Base-by-base conservation (phyloP, 805 yeast species). In the Yamadazyma sp. region DNA sequence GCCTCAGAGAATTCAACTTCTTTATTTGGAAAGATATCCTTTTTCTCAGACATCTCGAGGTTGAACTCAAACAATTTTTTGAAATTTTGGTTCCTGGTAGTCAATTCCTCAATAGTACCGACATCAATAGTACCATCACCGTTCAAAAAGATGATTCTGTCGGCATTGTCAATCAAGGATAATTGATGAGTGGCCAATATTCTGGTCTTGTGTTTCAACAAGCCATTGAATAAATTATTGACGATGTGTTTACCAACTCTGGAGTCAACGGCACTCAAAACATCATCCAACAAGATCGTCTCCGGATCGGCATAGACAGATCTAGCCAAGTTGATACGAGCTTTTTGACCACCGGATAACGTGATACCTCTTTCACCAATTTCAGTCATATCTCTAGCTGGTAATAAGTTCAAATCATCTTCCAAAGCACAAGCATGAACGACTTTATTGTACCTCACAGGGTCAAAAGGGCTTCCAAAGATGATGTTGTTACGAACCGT, bases 41-140 rank as follows among this genome's bases (percentile, higher is more conserved):
- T 40, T 22, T 32, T 38, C 18, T 40, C 46, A 29, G 38, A 26
- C 44, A 38, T 34, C 30, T 41, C 44, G 9, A 37, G 40, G 40
- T 71, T 62, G 48, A 60, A 77, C 28, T 74, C 70, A 62, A 81
- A 67, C 48, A 82, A 64, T 10, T 70, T 66, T 14, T 59, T 60
- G 51, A 85, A 81, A 6, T 67, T 71, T 3, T 49, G 35, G 45
- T 75, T 80, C 40, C 62, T 52, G 5, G 28, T 33, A 13, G 43
- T 44, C 39, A 68, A 59, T 37, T 66, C 64, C 4, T 51, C 43
- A 15, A 57, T 46, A 1, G 60, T 49, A n/a, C 71, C 72, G 24
- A 57, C 60, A 39, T 68, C 72, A 32, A 62, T 55, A 3, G 65
- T 42, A 5, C 73, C 73, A 45, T 65, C 68, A 32, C 71, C 71